These are phyloP conservation scores for Umbelopsis sp. DNA, from an alignment of 371 early-diverging fungal genomes.

Conservation along the genomic window DNA sequence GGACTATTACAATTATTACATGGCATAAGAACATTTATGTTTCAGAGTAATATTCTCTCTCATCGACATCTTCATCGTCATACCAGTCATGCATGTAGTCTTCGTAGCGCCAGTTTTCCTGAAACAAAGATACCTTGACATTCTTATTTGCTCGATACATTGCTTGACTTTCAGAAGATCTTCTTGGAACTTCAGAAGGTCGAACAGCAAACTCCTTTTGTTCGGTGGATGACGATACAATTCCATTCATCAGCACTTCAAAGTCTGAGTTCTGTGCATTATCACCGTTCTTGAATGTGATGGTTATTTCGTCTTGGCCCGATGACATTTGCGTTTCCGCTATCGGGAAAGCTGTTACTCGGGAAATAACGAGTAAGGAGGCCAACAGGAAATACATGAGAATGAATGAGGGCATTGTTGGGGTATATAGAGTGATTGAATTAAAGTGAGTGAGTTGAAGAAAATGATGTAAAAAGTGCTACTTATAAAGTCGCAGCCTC, in stretches of 20 bases:
- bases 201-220: not conserved
- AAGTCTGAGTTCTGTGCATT: not conserved
- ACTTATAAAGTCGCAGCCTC: not conserved
- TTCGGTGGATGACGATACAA: not conserved
- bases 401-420: not conserved
- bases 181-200: not conserved
- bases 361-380: not conserved
- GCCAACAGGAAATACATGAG: not conserved
- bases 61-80: not conserved
- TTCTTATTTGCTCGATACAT: no score
- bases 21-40: not conserved
- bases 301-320: not conserved
- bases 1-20: not conserved
- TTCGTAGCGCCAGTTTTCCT: conserved; percentile 5
- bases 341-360: not conserved
- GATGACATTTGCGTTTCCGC: not conserved
- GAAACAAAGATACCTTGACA: not conserved
- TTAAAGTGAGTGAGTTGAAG: not conserved
- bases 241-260: not conserved
- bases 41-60: conserved; percentile 1
- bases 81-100: conserved; percentile 12
- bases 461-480: not conserved
- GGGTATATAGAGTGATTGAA: not conserved
- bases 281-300: not conserved
- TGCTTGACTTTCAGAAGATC: no score